Evolutionary conservation across 164 flowering plant genomes (phyloP).

Genomic region (Nymphaea thermarum): DNA sequence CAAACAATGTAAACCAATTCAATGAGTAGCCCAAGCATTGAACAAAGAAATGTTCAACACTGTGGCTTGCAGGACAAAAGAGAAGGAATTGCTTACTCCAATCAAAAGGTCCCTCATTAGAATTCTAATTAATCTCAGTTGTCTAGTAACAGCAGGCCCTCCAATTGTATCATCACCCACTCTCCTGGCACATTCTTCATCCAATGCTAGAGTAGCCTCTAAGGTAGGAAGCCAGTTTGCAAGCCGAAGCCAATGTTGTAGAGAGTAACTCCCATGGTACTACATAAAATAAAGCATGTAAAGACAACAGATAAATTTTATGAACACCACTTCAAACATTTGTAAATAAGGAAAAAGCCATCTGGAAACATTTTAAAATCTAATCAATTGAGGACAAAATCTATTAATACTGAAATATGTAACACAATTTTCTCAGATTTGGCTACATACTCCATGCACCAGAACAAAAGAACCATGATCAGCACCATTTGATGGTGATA

Average conservation of each 20-base stretch:
- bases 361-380: not conserved
- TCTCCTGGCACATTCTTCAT: constrained; percentile 75
- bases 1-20: not conserved
- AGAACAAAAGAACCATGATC: constrained; percentile 50
- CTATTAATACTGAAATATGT: not conserved
- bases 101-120: constrained; percentile 95
- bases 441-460: constrained; percentile 76
- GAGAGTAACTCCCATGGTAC: constrained; percentile 93
- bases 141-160: constrained; percentile 81
- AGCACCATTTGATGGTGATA: constrained; percentile 30
- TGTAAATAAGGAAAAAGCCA: not conserved
- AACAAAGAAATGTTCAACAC: not conserved
- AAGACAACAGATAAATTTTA: too few relatives aligned
- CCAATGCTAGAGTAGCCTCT: constrained; percentile 90
- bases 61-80: not conserved
- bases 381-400: not conserved
- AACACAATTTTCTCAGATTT: not conserved
- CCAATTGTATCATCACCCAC: constrained; percentile 92
- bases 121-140: constrained; percentile 63
- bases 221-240: constrained; percentile 97
- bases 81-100: constrained; percentile 63
- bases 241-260: constrained; percentile 94
- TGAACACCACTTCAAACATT: not conserved
- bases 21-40: not conserved
- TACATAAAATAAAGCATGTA: constrained; percentile 11